A percentile compares a stretch with the other conserved stretches of the same genome.
These are phyloP conservation scores for Umbelopsis sp. DNA, from an alignment of 192 early-diverging fungal species.

Conservation along the genomic window DNA sequence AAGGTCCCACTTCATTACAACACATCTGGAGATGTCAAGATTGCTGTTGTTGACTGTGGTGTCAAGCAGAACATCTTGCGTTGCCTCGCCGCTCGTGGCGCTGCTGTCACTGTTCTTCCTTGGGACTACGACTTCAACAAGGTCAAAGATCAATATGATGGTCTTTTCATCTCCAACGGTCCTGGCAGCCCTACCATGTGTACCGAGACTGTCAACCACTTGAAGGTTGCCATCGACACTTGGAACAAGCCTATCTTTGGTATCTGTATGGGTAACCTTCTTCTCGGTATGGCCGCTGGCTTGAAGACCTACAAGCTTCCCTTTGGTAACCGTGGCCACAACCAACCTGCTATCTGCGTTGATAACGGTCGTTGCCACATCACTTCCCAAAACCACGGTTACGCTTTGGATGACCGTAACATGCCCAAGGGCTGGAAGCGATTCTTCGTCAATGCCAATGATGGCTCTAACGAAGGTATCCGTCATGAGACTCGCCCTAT, in stretches of 20 bases:
- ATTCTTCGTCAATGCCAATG: slow-evolving; percentile 94
- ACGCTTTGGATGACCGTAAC: slow-evolving; percentile 73
- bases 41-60: slow-evolving; percentile 89
- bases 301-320: slow-evolving; percentile 85
- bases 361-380: slow-evolving; percentile 81
- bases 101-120: slow-evolving; percentile 84
- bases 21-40: slow-evolving; percentile 74
- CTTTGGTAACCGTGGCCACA: slow-evolving; percentile 96
- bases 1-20: slow-evolving; percentile 72
- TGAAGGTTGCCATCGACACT: slow-evolving; percentile 64
- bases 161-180: slow-evolving; percentile 92
- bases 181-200: slow-evolving; percentile 81
- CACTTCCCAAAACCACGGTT: slow-evolving; percentile 97
- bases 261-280: slow-evolving; percentile 96
- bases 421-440: slow-evolving; percentile 77
- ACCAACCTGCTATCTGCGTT: slow-evolving; percentile 88
- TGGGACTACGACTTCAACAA: slow-evolving; percentile 79
- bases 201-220: slow-evolving; percentile 68
- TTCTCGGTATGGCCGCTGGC: slow-evolving; percentile 91
- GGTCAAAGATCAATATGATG: slow-evolving; percentile 72
- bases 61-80: slow-evolving; percentile 94
- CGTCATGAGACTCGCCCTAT: slow-evolving; percentile 73
- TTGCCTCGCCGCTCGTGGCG: slow-evolving; percentile 78
- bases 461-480: slow-evolving; percentile 95
- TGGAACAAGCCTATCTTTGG: slow-evolving; percentile 88